A percentile compares a stretch with the other conserved stretches of the same genome.
Conservation (phyloP, 768 basidiomycete genomes). For the Suillus occidentalis region DNA sequence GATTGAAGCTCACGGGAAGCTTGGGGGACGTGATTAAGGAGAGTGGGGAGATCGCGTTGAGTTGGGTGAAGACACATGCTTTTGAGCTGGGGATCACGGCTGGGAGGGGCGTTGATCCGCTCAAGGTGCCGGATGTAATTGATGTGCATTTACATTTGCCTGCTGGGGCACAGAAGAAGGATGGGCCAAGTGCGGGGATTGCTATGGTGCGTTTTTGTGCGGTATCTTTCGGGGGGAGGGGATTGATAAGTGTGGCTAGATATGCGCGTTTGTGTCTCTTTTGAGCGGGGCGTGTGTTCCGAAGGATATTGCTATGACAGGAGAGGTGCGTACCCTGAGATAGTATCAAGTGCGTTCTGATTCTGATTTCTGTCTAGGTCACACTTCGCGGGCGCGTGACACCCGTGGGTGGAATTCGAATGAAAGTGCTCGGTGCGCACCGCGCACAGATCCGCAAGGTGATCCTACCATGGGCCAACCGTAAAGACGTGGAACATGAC, state of each 20-base stretch:
- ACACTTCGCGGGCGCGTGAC: slow-evolving; percentile 82
- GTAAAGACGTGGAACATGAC: slow-evolving; percentile 87
- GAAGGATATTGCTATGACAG: slow-evolving; percentile 82
- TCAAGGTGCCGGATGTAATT: slow-evolving; percentile 69
- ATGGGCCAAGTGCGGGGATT: slow-evolving; percentile 88
- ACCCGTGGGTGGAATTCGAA: slow-evolving; percentile 89
- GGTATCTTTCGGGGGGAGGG: neutral
- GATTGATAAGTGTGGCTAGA: slow-evolving; percentile 36
- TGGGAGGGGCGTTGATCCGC: slow-evolving; percentile 65
- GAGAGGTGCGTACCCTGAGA: slow-evolving; percentile 56
- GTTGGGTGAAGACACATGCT: slow-evolving; percentile 88
- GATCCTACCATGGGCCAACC: slow-evolving; percentile 81
- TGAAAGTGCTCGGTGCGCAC: slow-evolving; percentile 89
- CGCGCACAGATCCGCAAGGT: slow-evolving; percentile 82
- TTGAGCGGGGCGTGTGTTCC: slow-evolving; percentile 76
- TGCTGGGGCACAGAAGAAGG: slow-evolving; percentile 89
- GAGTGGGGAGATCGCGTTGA: slow-evolving; percentile 85
- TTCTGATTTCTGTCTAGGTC: slow-evolving; percentile 42
- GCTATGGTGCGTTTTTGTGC: slow-evolving; percentile 59
- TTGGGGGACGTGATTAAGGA: slow-evolving; percentile 92
- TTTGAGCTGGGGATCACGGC: slow-evolving; percentile 79
- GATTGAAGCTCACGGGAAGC: slow-evolving; percentile 77
- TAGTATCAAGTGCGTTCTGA: neutral
- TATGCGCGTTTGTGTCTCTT: slow-evolving; percentile 84
- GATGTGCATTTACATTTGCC: slow-evolving; percentile 91